Evolutionary conservation across 106 monocot species (phyloP), one percentile per base, ranked within the genome.

Genomic region (Allium cepa): DNA sequence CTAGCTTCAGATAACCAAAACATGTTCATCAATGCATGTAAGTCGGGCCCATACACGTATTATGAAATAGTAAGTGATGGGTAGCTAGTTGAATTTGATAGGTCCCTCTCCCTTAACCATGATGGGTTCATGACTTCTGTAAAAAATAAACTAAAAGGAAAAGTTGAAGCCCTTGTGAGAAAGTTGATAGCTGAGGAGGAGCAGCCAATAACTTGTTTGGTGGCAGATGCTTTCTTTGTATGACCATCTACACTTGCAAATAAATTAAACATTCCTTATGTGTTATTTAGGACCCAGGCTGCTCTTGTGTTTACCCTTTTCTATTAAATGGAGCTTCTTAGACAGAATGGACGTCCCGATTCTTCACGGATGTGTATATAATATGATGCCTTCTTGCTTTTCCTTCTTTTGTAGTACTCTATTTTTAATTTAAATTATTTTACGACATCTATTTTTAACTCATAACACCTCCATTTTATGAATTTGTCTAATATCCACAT

Each of bases 241-340:
- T 93, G 93, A 89, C 86, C 89, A 3, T 62, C 73, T 1, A 75
- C 85, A 11, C 12, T 89, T 1, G 73, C 79, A 2, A 67, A 75
- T 66, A 83, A 79, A 67, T 53, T 89, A 3, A 70, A 79, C 11
- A 4, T 89, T 17, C 73, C 70, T 4, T 80, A 84, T 56, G 70
- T 86, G 1, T 84, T 89, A 9, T 86, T 88, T 64, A 88, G 92
- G 92, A 93, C 85, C 3, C 81, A 93, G 74, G 80, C 88, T 0
- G 92, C 92, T 46, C 76, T 93, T 11, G 82, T 93, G n/a, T 85
- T 88, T 75, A 50, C 79, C 3, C 69, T 93, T 14, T 93, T 88
- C 49, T 83, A 79, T 46, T 83, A 93, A 60, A 60, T 93, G 60
- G 60, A 93, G 13, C 80, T 88, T 49, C 88, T 93, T 22, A 69